These are phyloP conservation scores for Coffea humblotiana DNA, from an alignment of 305 asterid species.

Conservation along the genomic window DNA sequence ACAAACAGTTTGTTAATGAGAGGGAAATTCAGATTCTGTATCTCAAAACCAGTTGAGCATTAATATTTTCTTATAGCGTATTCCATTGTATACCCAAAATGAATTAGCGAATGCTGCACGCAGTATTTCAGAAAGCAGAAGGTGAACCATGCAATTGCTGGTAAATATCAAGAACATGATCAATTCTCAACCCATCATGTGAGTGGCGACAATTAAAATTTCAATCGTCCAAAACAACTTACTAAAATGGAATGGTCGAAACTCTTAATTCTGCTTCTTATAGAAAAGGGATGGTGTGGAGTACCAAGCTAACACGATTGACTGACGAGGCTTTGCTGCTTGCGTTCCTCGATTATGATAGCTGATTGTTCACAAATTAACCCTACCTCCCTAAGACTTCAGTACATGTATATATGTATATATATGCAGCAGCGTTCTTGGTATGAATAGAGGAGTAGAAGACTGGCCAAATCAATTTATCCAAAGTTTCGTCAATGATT, in stretches of 20 bases:
- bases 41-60: no score
- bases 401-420: not conserved
- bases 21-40: no score
- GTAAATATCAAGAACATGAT: not conserved
- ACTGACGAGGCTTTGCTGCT: not conserved
- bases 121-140: not conserved
- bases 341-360: not conserved
- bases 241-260: constrained; percentile 2
- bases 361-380: not conserved
- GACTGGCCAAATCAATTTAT: not conserved
- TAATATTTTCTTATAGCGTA: no score
- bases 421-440: not conserved
- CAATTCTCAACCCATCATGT: not conserved
- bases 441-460: constrained; percentile 2
- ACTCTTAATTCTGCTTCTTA: not conserved
- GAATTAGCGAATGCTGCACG: no score
- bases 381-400: not conserved
- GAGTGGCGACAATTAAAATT: not conserved
- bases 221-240: not conserved
- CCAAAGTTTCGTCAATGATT: not conserved
- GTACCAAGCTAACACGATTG: not conserved
- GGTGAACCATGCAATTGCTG: not conserved
- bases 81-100: no score
- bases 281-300: not conserved
- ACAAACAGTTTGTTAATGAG: no score